Evolutionary conservation across 768 basidiomycete species (phyloP).

Genomic region (Mycena venus): DNA sequence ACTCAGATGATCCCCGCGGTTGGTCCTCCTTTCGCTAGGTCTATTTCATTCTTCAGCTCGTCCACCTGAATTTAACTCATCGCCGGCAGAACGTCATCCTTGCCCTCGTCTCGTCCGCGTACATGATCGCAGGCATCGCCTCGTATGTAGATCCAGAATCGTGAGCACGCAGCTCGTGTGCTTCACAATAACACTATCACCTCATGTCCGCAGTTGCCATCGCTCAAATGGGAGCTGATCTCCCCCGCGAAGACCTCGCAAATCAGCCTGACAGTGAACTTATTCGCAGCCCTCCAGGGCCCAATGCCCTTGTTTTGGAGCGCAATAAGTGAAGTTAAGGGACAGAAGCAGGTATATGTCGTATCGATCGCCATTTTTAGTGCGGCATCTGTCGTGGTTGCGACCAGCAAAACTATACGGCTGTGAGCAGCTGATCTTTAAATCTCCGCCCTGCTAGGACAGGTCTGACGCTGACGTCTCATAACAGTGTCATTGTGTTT

Average conservation of each 20-base stretch:
- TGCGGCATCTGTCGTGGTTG: conserved; percentile 68
- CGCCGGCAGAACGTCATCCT: conserved; percentile 58
- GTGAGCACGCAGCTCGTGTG: conserved; percentile 59
- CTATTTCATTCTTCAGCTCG: conserved; percentile 11
- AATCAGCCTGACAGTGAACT: conserved; percentile 75
- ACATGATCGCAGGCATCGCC: conserved; percentile 72
- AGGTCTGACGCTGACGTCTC: background rate
- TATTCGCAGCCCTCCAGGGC: conserved; percentile 85
- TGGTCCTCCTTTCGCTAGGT: conserved; percentile 74
- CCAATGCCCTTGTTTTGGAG: conserved; percentile 76
- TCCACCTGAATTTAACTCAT: background rate
- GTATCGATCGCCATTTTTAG: conserved; percentile 65
- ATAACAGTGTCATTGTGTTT: conserved; percentile 75
- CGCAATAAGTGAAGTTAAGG: conserved; percentile 80
- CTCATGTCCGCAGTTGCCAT: conserved; percentile 68
- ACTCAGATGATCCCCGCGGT: conserved; percentile 74
- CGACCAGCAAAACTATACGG: conserved; percentile 65
- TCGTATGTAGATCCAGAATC: conserved; percentile 75
- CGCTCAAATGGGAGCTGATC: conserved; percentile 66
- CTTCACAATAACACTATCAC: too few relatives aligned
- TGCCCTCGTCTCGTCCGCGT: conserved; percentile 62
- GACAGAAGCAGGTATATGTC: conserved; percentile 77
- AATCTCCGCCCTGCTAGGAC: background rate
- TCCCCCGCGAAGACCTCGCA: conserved; percentile 72
- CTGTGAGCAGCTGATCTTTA: conserved; percentile 48